Evolutionary conservation across 345 rosid species (phyloP).

Genomic region (Gossypium rotundifolium): DNA sequence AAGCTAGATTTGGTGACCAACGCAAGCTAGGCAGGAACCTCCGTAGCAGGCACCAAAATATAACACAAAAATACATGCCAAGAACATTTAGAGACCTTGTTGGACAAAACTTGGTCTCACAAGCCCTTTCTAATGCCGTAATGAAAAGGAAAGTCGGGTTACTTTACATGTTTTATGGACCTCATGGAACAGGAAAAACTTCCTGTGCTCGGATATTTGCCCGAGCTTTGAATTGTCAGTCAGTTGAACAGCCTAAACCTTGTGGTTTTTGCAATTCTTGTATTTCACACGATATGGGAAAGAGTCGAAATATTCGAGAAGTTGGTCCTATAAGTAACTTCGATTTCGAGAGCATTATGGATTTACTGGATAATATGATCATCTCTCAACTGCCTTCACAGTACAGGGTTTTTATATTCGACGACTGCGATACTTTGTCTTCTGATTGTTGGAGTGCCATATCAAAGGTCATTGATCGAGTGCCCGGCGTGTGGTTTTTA

Average conservation of each 20-base stretch:
- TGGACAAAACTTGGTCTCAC: constrained; percentile 83
- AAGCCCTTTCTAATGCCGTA: constrained; percentile 87
- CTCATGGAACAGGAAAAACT: constrained; percentile 96
- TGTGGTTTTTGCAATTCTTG: constrained; percentile 80
- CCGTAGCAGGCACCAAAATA: constrained; percentile 57
- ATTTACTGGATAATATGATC: constrained; percentile 57
- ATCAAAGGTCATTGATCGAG: constrained; percentile 73
- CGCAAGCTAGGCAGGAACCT: constrained; percentile 26
- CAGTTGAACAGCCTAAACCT: constrained; percentile 65
- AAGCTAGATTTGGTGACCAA: constrained; percentile 62
- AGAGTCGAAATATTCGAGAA: constrained; percentile 63
- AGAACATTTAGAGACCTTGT: constrained; percentile 66
- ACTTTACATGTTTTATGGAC: constrained; percentile 88
- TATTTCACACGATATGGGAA: constrained; percentile 61
- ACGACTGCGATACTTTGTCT: constrained; percentile 78
- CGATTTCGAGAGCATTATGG: constrained; percentile 66
- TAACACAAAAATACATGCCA: constrained; percentile 84
- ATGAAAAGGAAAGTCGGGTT: constrained; percentile 68
- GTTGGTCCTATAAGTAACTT: constrained; percentile 76
- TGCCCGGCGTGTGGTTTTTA: constrained; percentile 73
- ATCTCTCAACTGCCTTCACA: constrained; percentile 48
- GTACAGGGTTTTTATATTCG: constrained; percentile 67
- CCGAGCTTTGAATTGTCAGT: constrained; percentile 84
- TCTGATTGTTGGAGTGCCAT: constrained; percentile 76
- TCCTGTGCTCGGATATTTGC: constrained; percentile 91